A percentile compares a stretch with the other conserved stretches of the same genome.
These are phyloP conservation scores for Polymyxa betae DNA, from an alignment of 208 protist species.

Conservation along the genomic window DNA sequence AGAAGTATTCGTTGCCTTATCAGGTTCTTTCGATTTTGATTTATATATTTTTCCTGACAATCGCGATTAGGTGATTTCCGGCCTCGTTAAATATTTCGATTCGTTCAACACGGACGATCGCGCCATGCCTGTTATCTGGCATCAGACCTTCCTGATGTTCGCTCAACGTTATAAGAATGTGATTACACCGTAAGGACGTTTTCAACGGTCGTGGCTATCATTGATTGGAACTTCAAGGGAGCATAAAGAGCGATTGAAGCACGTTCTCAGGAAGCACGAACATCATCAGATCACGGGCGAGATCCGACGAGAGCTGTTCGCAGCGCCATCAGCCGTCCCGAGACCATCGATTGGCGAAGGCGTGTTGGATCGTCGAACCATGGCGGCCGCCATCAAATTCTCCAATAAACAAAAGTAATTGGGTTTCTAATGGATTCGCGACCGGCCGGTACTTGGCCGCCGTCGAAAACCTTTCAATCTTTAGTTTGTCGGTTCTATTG, in stretches of 20 bases:
- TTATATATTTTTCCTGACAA: not conserved
- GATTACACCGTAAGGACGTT: conserved; percentile 22
- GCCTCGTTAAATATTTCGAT: conserved; percentile 64
- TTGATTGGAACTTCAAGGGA: conserved; percentile 45
- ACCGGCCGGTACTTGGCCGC: too few species aligned
- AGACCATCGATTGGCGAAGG: not conserved
- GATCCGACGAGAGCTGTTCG: conserved; percentile 68
- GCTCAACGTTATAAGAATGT: conserved; percentile 68
- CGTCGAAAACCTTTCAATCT: too few species aligned
- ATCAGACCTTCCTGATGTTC: conserved; percentile 65
- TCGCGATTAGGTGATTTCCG: conserved; percentile 59
- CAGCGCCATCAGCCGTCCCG: not conserved
- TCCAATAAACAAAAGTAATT: conserved; percentile 7
- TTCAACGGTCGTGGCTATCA: not conserved
- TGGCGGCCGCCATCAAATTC: not conserved
- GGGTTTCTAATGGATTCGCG: too few species aligned
- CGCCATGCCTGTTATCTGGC: conserved; percentile 67
- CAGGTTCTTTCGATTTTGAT: not conserved
- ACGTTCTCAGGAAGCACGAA: conserved; percentile 58
- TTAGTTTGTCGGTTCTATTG: too few species aligned
- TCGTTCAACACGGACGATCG: conserved; percentile 39
- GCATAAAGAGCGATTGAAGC: conserved; percentile 63
- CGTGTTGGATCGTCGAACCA: conserved; percentile 9
- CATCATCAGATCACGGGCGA: conserved; percentile 64
- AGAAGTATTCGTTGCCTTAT: conserved; percentile 68